phyloP scores from a whole-genome alignment of 2,329 filamentous ascomycete species.

The Arthrobotrys iridis region DNA sequence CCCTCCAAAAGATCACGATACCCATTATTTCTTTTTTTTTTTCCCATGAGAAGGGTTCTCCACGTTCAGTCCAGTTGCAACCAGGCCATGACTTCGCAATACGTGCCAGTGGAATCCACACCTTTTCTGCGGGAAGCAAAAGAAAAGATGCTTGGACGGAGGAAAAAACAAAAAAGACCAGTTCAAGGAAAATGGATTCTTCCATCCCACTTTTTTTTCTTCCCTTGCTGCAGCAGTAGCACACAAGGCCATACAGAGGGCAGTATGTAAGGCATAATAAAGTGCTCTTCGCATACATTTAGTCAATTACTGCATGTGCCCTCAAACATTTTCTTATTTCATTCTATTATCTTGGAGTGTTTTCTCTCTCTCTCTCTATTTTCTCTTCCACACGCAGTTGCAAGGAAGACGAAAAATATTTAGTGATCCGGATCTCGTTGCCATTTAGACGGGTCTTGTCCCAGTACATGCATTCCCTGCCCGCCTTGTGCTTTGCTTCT shows the following conservation, averaged over 20 bases:
- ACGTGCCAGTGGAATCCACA: slow-evolving; percentile 13
- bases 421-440: slow-evolving; percentile 25
- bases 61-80: slow-evolving; percentile 14
- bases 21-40: slow-evolving; percentile 24
- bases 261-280: slow-evolving; percentile 49
- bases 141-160: slow-evolving; percentile 9
- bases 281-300: neutral
- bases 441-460: slow-evolving; percentile 15
- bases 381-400: slow-evolving; percentile 1
- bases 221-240: neutral
- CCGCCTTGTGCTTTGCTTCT: slow-evolving; percentile 7
- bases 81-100: slow-evolving; percentile 16
- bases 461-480: slow-evolving; percentile 27
- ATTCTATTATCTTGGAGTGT: neutral
- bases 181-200: neutral
- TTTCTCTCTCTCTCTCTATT: too few relatives aligned
- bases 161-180: slow-evolving; percentile 5
- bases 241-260: slow-evolving; percentile 32
- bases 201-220: slow-evolving; percentile 29
- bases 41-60: slow-evolving; percentile 19
- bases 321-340: slow-evolving; percentile 25
- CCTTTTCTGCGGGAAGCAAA: slow-evolving; percentile 1
- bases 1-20: slow-evolving; percentile 13
- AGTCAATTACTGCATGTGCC: neutral
- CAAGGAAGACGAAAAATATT: neutral